Evolutionary conservation across 176 grass and related monocot species (phyloP), one percentile per base, ranked within the genome.

Genomic region (Oryza glumipatula): DNA sequence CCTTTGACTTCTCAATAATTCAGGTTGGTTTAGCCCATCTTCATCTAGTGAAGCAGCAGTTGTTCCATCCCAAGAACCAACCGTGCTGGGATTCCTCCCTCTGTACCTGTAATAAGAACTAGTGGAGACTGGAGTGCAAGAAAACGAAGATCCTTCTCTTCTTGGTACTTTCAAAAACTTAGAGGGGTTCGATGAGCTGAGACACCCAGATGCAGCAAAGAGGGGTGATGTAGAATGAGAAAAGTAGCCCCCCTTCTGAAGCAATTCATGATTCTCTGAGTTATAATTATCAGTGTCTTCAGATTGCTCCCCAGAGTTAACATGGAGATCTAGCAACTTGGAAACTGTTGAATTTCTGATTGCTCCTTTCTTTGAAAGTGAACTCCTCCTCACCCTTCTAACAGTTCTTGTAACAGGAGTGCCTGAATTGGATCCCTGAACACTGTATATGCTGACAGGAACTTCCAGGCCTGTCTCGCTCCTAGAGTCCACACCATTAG

Each of bases 121-220:
- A 56, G 96, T 94, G n/a, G 96, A 98, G 44, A 88, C 87, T 28
- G 96, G 93, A 76, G 96, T 98, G 81, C 89, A 95, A 60, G 93
- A 98, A 80, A 94, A 87, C 45, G 96, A 91, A 70, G 96, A 98
- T 12, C 88, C 91, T 73, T 98, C 93, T 86, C 80, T 94, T 87
- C 83, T 88, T 58, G 90, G 78, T 30, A 73, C 86, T 87, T 86
- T 93, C 73, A 95, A 88, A n/a, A 89, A 77, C 82, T 94, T 98
- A 44, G 91, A 91, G 47, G 93, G 91, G 81, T 87, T 88, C 23
- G 91, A 91, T 85, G 91, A 95, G 81, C 92, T 96, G 43, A 94
- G 83, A 65, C 91, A 96, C 83, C 88, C 90, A 72, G 96, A 94
- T 36, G 88, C 93, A 89, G 91, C 80, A 80, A 96, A 92, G 6